Evolutionary conservation across 768 basidiomycete species (phyloP).

Genomic region (Termitomyces sp.): DNA sequence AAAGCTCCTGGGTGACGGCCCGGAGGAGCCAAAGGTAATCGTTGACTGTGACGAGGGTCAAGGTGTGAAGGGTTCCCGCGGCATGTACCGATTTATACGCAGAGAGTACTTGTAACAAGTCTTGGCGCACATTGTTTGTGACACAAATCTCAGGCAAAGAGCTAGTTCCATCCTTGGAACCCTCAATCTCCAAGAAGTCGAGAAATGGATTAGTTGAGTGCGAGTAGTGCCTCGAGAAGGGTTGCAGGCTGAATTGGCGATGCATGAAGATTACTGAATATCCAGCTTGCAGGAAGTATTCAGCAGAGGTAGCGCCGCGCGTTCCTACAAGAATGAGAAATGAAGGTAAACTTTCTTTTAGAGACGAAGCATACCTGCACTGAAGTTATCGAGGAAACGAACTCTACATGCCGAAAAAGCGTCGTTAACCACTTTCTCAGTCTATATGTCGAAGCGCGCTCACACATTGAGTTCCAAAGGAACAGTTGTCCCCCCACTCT

Average conservation of each 20-base stretch:
- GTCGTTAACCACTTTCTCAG: constrained; percentile 15
- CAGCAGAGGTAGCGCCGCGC: constrained; percentile 94
- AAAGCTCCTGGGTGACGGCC: constrained; percentile 76
- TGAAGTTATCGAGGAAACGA: constrained; percentile 97
- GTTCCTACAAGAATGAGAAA: constrained; percentile 55
- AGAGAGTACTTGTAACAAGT: constrained; percentile 67
- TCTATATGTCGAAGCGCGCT: constrained; percentile 35
- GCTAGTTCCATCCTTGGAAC: constrained; percentile 14
- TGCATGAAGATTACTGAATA: constrained; percentile 99
- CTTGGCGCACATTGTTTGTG: constrained; percentile 53
- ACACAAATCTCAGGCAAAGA: constrained; percentile 55
- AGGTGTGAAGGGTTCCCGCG: constrained; percentile 70
- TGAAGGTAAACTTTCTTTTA: neutral
- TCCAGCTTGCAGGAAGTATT: constrained; percentile 90
- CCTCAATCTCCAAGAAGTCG: constrained; percentile 80
- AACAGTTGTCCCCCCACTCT: constrained; percentile 99
- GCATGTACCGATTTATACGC: constrained; percentile 78
- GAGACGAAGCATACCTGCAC: constrained; percentile 64
- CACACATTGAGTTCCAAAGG: constrained; percentile 99
- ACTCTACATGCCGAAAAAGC: constrained; percentile 54
- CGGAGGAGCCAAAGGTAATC: constrained; percentile 94
- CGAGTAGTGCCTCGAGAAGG: constrained; percentile 96
- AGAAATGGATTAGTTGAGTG: constrained; percentile 98
- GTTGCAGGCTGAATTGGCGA: constrained; percentile 94
- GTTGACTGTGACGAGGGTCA: constrained; percentile 92